Percentiles rank a stretch among this genome's conserved stretches.
phyloP scores from a whole-genome alignment of 345 rosid genomes.

The Gossypium ekmanianum region DNA sequence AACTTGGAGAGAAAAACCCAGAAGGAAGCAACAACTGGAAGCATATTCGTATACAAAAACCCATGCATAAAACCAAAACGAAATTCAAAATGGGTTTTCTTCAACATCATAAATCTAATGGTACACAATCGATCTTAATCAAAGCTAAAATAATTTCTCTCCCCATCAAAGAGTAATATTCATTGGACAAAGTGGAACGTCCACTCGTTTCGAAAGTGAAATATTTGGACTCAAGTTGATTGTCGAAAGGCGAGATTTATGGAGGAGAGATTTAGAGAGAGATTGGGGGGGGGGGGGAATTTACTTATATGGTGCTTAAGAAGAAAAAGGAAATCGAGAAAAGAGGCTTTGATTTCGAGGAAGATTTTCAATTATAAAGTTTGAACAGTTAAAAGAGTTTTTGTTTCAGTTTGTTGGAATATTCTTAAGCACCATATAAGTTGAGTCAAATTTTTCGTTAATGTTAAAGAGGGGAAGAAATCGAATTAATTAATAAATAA shows the following conservation, averaged over 20 bases:
- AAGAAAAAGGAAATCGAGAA: background rate
- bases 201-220: constrained; percentile 43
- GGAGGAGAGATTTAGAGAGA: constrained; percentile 3
- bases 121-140: constrained; percentile 1
- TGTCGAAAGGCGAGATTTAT: constrained; percentile 19
- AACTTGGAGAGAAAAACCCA: constrained; percentile 50
- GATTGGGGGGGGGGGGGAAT: too few species aligned
- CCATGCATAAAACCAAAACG: constrained; percentile 22
- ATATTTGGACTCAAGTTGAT: constrained; percentile 21
- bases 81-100: constrained; percentile 33
- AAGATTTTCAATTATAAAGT: constrained; percentile 7
- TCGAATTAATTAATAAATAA: background rate
- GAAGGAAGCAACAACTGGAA: constrained; percentile 30
- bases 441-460: background rate
- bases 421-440: constrained; percentile 8
- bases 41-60: constrained; percentile 37
- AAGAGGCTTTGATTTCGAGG: background rate
- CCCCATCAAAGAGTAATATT: background rate
- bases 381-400: background rate
- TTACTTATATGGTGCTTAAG: background rate
- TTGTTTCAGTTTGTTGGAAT: constrained; percentile 7
- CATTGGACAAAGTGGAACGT: constrained; percentile 19
- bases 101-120: constrained; percentile 34
- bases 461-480: background rate
- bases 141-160: constrained; percentile 10